phyloP scores from a whole-genome alignment of 805 yeast genomes.

The Kockiozyma suomiensis region DNA sequence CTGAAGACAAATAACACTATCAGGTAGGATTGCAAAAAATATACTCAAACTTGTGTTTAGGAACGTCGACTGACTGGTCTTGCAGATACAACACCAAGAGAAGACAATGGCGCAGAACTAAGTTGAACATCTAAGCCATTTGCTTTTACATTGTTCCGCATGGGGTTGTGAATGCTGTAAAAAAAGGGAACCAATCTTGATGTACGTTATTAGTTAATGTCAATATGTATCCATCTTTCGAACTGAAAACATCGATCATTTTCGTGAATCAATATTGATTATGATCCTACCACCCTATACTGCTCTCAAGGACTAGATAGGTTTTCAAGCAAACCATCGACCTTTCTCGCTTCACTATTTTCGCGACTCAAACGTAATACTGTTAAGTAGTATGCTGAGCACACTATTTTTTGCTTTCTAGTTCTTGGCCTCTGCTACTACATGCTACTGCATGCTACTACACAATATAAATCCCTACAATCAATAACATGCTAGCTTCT shows the following conservation, averaged over 20 bases:
- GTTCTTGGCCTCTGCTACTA: no score
- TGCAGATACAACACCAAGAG: constrained; percentile 96
- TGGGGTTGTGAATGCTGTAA: neutral
- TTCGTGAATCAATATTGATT: neutral
- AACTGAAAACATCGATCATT: neutral
- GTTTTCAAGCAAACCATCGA: no score
- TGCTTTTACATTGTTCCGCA: neutral
- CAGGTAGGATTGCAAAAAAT: constrained; percentile 45
- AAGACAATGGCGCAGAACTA: constrained; percentile 99
- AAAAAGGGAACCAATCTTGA: neutral
- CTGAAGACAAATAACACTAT: constrained; percentile 96
- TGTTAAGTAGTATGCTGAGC: no score
- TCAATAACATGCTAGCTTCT: no score
- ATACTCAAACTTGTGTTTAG: no score
- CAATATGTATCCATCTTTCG: neutral
- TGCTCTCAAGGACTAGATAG: no score
- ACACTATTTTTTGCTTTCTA: no score
- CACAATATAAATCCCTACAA: no score
- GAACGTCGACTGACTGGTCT: no score
- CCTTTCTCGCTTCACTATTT: no score
- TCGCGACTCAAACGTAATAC: no score
- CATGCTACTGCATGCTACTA: no score
- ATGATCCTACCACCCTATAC: neutral
- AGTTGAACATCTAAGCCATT: constrained; percentile 82
- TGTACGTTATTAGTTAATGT: neutral